Percentiles rank a stretch among this genome's conserved stretches.
Conservation (phyloP, 257 asterid genomes). For the Hygrophila difformis region DNA sequence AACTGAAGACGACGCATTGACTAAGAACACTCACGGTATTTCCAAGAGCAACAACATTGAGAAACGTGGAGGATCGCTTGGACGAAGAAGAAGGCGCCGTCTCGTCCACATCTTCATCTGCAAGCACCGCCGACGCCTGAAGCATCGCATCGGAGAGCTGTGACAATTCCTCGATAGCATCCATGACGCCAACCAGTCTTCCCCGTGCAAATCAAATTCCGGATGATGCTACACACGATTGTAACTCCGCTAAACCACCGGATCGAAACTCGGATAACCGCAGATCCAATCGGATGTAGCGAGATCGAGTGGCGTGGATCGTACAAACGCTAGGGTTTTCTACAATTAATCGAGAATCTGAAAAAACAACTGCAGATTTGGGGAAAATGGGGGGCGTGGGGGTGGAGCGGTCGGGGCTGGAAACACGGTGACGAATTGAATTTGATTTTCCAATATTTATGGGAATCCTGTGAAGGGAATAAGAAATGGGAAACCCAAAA, state of each 20-base stretch:
- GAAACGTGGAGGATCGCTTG: slow-evolving; percentile 75
- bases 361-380: no score
- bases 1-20: slow-evolving; percentile 17
- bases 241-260: slow-evolving; percentile 16
- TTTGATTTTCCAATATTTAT: no score
- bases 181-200: slow-evolving; percentile 27
- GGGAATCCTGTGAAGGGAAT: no score
- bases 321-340: no score
- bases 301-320: slow-evolving; percentile 25
- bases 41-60: slow-evolving; percentile 92
- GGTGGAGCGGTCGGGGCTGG: no score
- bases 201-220: slow-evolving; percentile 13
- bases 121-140: slow-evolving; percentile 84
- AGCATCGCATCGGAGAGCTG: slow-evolving; percentile 93
- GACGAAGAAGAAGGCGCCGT: slow-evolving; percentile 46
- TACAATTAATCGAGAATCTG: no score
- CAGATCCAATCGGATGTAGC: slow-evolving; percentile 35
- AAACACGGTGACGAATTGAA: no score
- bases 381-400: no score
- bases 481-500: no score
- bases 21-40: slow-evolving; percentile 51
- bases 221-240: slow-evolving; percentile 8
- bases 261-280: slow-evolving; percentile 30
- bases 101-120: slow-evolving; percentile 92
- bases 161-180: slow-evolving; percentile 74